Base-by-base conservation (phyloP, 2,329 filamentous ascomycete genomes). In the Chaetomium globosum region DNA sequence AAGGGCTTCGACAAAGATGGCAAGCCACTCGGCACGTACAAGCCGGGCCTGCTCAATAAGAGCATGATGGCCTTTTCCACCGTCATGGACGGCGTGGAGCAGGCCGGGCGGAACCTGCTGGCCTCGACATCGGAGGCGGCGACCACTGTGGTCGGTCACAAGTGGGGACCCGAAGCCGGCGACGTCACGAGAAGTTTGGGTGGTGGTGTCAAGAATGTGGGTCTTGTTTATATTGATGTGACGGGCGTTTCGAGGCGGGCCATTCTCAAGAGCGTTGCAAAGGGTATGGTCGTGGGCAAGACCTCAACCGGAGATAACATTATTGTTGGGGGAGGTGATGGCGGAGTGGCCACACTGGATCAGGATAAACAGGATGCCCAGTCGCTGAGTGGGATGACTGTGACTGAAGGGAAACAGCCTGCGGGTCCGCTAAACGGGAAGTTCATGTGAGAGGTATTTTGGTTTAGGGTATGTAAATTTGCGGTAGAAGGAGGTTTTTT, bases 31-130 rank as follows among this genome's bases (percentile, higher is more conserved):
- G 80, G 83, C 1, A 77, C 76, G 21, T 96, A 95, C 79, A 97
- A 97, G 78, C 94, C 95, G 0, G 94, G 95, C 5, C 80, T 99
- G 33, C 80, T 99, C 70, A 99, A 99, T 80, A 97, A 97, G 83
- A 93, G 89, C 68, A 82, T 99, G 80, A 98, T 99, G 81, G 95
- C 95, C 0, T 98, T 98, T 77, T 92, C 90, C 48, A 99, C 95
- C 0, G 87, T 99, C 53, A 91, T 93, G 28, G 95, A 99, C 73
- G 95, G 95, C 46, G 90, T 98, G 65, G 93, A 97, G 71, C 89
- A 96, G 71, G 90, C 92, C 1, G 91, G 92, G 1, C 89, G 89
- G 61, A 91, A 87, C 68, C 80, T 99, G 33, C 82, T 99, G 33
- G 86, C 85, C 4, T 88, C 89, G 10, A 87, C 89, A 2, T 89